These are phyloP conservation scores for Exidia glandulosa DNA, from an alignment of 768 basidiomycete genomes.

Conservation along the genomic window DNA sequence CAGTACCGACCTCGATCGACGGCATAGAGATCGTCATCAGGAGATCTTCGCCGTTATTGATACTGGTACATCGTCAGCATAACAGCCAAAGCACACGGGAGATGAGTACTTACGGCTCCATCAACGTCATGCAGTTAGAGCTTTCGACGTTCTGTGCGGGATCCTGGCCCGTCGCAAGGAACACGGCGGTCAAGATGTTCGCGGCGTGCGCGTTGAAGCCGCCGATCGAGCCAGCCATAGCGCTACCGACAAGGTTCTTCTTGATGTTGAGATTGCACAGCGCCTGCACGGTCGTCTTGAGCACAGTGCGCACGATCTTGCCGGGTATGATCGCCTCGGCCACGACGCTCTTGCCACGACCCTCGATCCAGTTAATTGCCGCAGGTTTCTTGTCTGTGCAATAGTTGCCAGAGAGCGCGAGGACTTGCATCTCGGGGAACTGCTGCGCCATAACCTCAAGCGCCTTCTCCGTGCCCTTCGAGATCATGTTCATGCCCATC, in stretches of 20 bases:
- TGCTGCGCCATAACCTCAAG: slow-evolving; percentile 63
- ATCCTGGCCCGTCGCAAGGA: slow-evolving; percentile 94
- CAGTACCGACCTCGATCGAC: slow-evolving; percentile 97
- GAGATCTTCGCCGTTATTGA: slow-evolving; percentile 80
- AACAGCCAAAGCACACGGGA: not conserved
- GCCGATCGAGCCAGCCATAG: slow-evolving; percentile 96
- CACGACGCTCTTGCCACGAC: slow-evolving; percentile 94
- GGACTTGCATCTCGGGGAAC: slow-evolving; percentile 86
- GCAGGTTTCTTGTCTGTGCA: slow-evolving; percentile 99
- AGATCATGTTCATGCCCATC: slow-evolving; percentile 99
- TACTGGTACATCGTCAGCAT: slow-evolving; percentile 31
- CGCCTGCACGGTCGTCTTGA: slow-evolving; percentile 90
- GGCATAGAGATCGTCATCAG: slow-evolving; percentile 95
- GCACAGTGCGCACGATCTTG: slow-evolving; percentile 71
- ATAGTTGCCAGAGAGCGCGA: slow-evolving; percentile 93
- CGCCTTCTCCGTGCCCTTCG: slow-evolving; percentile 94
- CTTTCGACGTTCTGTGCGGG: slow-evolving; percentile 99
- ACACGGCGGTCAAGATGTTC: slow-evolving; percentile 93
- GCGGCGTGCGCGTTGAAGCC: slow-evolving; percentile 99
- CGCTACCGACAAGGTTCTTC: slow-evolving; percentile 96
- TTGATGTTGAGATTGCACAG: slow-evolving; percentile 86
- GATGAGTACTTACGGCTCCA: slow-evolving; percentile 77
- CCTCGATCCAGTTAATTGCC: slow-evolving; percentile 99
- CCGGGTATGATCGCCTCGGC: slow-evolving; percentile 92
- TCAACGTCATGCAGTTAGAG: slow-evolving; percentile 95